A percentile compares a stretch with the other conserved stretches of the same genome.
phyloP scores from a whole-genome alignment of 805 yeast genomes.

The Cyberlindnera lachancei region DNA sequence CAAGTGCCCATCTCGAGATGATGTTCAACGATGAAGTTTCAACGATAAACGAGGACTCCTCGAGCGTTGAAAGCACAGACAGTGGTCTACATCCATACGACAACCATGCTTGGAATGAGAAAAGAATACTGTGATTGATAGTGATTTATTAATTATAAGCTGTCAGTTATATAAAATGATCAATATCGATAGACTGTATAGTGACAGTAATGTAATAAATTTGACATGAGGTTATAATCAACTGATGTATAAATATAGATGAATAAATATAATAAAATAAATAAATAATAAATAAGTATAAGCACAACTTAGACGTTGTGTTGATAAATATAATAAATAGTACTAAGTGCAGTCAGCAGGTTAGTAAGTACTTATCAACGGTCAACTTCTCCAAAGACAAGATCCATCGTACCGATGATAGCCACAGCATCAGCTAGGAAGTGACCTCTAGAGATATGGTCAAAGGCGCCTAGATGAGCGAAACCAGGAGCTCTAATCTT shows the following conservation, averaged over 20 bases:
- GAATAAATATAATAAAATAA: conserved; percentile 2
- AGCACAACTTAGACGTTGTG: no score
- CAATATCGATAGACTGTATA: no score
- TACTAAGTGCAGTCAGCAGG: no score
- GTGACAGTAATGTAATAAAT: no score
- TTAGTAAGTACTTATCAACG: no score
- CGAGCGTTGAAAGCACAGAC: background rate
- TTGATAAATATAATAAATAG: no score
- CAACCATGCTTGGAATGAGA: conserved; percentile 13
- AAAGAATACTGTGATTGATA: no score
- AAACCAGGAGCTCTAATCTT: conserved; percentile 94
- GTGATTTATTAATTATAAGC: no score
- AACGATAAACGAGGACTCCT: background rate
- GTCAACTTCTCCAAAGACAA: conserved; percentile 92
- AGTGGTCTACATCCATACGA: no score
- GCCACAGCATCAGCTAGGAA: conserved; percentile 90
- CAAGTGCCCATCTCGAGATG: conserved; percentile 42
- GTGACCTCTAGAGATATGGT: conserved; percentile 79
- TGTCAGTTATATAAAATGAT: no score
- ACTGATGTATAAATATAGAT: no score
- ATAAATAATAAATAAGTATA: conserved; percentile 2
- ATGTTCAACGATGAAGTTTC: conserved; percentile 27
- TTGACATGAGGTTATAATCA: no score
- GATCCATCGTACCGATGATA: conserved; percentile 91
- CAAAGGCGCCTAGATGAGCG: conserved; percentile 84